Evolutionary conservation across 2,329 filamentous ascomycete species (phyloP), one percentile per base, ranked within the genome.

Genomic region (Trichoderma hamatum): DNA sequence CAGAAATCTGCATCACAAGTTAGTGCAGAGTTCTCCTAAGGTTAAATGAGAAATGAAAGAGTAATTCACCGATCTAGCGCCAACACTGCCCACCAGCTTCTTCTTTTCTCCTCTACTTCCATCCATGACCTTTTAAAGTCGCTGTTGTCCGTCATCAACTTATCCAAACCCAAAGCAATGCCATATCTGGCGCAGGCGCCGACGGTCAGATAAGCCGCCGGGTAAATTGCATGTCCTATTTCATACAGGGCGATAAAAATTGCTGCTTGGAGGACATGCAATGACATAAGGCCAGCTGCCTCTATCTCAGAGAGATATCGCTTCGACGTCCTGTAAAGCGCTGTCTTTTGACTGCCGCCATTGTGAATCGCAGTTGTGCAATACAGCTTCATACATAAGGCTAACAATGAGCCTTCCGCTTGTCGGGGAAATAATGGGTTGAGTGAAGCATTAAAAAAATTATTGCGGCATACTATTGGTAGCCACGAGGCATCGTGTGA

Each of bases 401-500:
- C 58, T 3, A 61, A 46, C 11, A 61, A 13, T 5, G 24, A 30
- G 11, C 24, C 39, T 7, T 61, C 58, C 0, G 36, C 36, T 61
- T 28, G 36, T 16, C 58, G 36, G 19, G 26, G 58, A 61, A 39
- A 61, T 4, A 61, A n/a, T 9, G 58, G 58, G 11, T 61, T 61
- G 5, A 61, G 58, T 30, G 39, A 30, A 21, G 58, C 26, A n/a
- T 39, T 46, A 19, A 61, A 61, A 10, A 61, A 61, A 19, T 46
- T 36, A n/a, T 49, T 61, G 19, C 39, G 58, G 10, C 58, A 61
- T 28, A 61, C 58, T 49, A 61, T 61, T 61, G 58, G 58, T 5
- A 61, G 26, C 58, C 58, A 61, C 7, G 58, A 61, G 11, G 36
- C 58, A 9, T 61, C 39, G 16, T 46, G 36, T 14, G 36, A 61